phyloP scores from a whole-genome alignment of 192 early-diverging fungal species.

The Backusella macrospora region DNA sequence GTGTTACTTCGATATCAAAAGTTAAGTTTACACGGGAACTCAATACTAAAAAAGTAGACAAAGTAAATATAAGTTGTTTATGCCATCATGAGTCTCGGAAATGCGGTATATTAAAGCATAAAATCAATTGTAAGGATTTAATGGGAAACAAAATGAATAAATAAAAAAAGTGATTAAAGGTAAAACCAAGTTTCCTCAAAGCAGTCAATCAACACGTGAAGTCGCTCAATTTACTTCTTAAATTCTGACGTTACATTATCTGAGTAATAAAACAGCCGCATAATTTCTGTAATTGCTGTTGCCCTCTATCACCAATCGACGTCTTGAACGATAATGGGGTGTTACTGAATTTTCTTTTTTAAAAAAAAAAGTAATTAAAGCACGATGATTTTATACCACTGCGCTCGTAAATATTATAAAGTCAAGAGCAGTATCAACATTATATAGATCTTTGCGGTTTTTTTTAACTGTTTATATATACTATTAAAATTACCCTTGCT shows the following conservation, averaged over 20 bases:
- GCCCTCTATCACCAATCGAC: too few relatives aligned
- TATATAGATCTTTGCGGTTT: too few relatives aligned
- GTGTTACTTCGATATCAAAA: too few relatives aligned
- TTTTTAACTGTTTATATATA: neutral
- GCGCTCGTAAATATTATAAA: too few relatives aligned
- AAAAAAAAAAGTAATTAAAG: too few relatives aligned
- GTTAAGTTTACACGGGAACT: too few relatives aligned
- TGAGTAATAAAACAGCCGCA: neutral
- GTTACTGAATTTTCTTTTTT: too few relatives aligned
- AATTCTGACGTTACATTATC: neutral
- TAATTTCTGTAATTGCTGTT: too few relatives aligned
- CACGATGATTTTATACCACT: too few relatives aligned
- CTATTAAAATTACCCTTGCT: neutral
- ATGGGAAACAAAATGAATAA: neutral
- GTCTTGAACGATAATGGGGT: too few relatives aligned
- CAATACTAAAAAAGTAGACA: too few relatives aligned
- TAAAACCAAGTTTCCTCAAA: slow-evolving; percentile 1
- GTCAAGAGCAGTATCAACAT: too few relatives aligned
- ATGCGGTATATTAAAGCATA: neutral
- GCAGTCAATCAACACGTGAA: neutral
- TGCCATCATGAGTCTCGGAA: slow-evolving; percentile 3
- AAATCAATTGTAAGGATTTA: neutral
- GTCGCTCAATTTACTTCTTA: neutral
- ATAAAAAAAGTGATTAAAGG: neutral
- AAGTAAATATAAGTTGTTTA: neutral